Base-by-base conservation (phyloP, 1,284 basidiomycete genomes). In the Trametes hirsuta region DNA sequence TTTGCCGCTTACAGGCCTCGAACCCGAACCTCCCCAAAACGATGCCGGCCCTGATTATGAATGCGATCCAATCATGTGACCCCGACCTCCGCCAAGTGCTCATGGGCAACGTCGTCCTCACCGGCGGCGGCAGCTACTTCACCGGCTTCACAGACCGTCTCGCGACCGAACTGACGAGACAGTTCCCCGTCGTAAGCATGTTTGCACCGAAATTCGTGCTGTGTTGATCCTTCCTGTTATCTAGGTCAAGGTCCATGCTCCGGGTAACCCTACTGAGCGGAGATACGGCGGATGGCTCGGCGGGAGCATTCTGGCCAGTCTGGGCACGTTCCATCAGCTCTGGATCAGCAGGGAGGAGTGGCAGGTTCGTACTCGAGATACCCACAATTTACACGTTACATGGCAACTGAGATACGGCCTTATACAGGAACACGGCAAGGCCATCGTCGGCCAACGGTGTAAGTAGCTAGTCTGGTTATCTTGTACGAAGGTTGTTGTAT, bases 271-370 rank as follows among this genome's bases (percentile, higher is more conserved):
- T 0, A 83, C 88, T 55, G 95, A 98, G 74, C 84, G 95, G 49
- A 84, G 90, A 61, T 97, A 93, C 72, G 90, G 93, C 11, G 88
- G 90, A 15, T 98, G 96, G 96, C 79, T 98, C 8, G 95, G 95
- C 15, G 95, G 95, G 25, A 94, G 92, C 66, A 95, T 98, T 66
- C 81, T 98, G 55, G 94, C 91, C 0, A 95, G 92, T 70, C 77
- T 98, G 70, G 96, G 96, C 30, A 97, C 95, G 14, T 98, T 98
- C 84, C 95, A 98, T 75, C 95, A 98, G 70, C 77, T 96, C 40
- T 96, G 94, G 94, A 93, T 96, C 70, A 94, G 92, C 71, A 87
- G 83, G 71, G 93, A 95, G 73, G 94, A 97, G 71, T 96, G 93
- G 88, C 85, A 92, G 82, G 93, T 90, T 60, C 40, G 84, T 77